phyloP scores from a whole-genome alignment of 495 filamentous ascomycete species.

The Penicillium subrubescens region DNA sequence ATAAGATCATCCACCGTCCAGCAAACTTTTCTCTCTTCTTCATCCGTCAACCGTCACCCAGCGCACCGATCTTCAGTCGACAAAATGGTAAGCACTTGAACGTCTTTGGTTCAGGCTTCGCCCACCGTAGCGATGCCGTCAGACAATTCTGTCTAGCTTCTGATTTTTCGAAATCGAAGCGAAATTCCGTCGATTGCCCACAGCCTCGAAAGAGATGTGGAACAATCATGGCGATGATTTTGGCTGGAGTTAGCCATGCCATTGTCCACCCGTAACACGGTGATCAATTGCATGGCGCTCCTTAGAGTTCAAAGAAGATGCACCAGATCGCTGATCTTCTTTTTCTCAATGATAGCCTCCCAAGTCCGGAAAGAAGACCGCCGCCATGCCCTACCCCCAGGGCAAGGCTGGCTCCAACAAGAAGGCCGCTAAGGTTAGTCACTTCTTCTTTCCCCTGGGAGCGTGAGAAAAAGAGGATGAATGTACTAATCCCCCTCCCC shows the following conservation, averaged over 20 bases:
- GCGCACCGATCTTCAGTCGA: constrained; percentile 49
- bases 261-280: constrained; percentile 60
- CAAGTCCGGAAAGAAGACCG: constrained; percentile 93
- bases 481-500: constrained; percentile 19
- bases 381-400: constrained; percentile 94
- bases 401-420: constrained; percentile 84
- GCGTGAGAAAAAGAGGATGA: constrained; percentile 22
- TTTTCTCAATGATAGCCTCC: constrained; percentile 99
- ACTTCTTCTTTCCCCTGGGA: constrained; percentile 16
- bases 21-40: constrained; percentile 26
- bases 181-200: constrained; percentile 41
- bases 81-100: constrained; percentile 55
- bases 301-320: constrained; percentile 92
- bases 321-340: constrained; percentile 88
- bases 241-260: constrained; percentile 80
- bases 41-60: constrained; percentile 47
- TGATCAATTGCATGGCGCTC: constrained; percentile 59
- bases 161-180: constrained; percentile 43
- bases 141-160: constrained; percentile 37
- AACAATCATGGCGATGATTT: constrained; percentile 63
- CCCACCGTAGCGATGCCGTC: constrained; percentile 41
- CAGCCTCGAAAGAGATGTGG: constrained; percentile 40
- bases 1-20: constrained; percentile 25
- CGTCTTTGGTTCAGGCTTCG: constrained; percentile 36
- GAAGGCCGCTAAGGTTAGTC: constrained; percentile 92